Evolutionary conservation across 805 yeast genomes (phyloP), one percentile per base, ranked within the genome.

Genomic region (Metschnikowia lochheadii): DNA sequence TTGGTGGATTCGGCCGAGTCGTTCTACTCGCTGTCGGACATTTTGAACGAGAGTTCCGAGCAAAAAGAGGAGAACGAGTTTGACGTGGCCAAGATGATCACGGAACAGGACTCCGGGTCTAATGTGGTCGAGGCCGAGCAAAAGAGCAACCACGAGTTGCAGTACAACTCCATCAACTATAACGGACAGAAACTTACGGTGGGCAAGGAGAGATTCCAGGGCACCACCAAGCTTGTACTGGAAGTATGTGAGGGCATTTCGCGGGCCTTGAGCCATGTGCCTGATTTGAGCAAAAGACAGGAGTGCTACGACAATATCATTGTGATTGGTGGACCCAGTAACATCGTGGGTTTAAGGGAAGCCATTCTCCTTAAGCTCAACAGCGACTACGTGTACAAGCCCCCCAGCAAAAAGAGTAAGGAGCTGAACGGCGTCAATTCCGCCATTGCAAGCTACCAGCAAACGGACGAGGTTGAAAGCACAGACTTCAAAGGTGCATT

Each of bases 191-290:
- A 70, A 49, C 63, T 87, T n/a, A 72, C 72, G 6, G 82, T 92
- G n/a, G 98, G 98, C 2, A 87, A 84, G 53, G 96, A 90, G 70
- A 77, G 98, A 59, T 92, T 92, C 67, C 84, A 80, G 63, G 98
- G 97, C 1, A 73, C 86, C 35, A 82, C 78, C 42, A 74, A 69
- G 20, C 75, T 92, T 48, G 76, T 92, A 33, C 72, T 68, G 4
- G 62, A 63, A 20, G 75, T 92, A 18, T 77, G 86, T 3, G 70
- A 68, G 17, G 77, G 78, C 2, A 76, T 88, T 1, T 81, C 81
- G 44, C 67, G 70, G 29, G 72, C 82, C 0, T 67, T 89, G 47
- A 60, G 66, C n/a, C 73, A 74, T 49, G 75, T 92, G 15, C 84
- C 81, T 33, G 92, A 87, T 59, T 69, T 85, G 17, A 79, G 78